Evolutionary conservation across 768 basidiomycete genomes (phyloP), one percentile per base, ranked within the genome.

Genomic region (Serendipita vermifera): DNA sequence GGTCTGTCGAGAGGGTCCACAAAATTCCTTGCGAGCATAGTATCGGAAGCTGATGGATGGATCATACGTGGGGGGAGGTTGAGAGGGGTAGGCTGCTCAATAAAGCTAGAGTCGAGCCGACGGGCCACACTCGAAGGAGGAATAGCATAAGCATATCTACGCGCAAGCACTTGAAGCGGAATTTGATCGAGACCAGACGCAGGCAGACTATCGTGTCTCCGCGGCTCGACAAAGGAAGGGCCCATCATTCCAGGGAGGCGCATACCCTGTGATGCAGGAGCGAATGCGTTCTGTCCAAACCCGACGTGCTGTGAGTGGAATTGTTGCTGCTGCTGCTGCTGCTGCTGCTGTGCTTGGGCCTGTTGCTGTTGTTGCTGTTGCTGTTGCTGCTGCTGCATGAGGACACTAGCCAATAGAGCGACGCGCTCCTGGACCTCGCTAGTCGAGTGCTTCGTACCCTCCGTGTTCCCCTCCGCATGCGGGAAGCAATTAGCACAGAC

Each of bases 381-480:
- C 32, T 31, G 56, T 63, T 54, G 61, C 60, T 80, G 76, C 15
- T 76, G 76, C 63, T 80, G 79, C 2, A 79, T 69, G 54, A 89
- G 77, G 38, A 87, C 82, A 53, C 82, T 79, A 1, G 85, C 84
- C 51, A 90, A 75, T 17, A 89, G 73, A 24, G 83, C 81, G 61
- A 90, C 87, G 55, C 87, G 80, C 64, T 89, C 87, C 67, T 90
- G 87, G 38, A 89, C 86, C 22, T 85, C 83, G 33, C 82, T 77
- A 40, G 86, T 87, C 46, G 46, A 51, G 17, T 51, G 46, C 46
- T 51, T 51, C 63, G 89, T 86, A 3, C 85, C 88, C 66, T 90
- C 87, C 2, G 86, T 85, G 62, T 90, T 89, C 1, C 87, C 87
- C 64, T 90, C 87, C 11, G 87, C 87, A 60, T 56, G 55, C 22